phyloP scores from a whole-genome alignment of 768 basidiomycete species.

The Suillus ampliporus region DNA sequence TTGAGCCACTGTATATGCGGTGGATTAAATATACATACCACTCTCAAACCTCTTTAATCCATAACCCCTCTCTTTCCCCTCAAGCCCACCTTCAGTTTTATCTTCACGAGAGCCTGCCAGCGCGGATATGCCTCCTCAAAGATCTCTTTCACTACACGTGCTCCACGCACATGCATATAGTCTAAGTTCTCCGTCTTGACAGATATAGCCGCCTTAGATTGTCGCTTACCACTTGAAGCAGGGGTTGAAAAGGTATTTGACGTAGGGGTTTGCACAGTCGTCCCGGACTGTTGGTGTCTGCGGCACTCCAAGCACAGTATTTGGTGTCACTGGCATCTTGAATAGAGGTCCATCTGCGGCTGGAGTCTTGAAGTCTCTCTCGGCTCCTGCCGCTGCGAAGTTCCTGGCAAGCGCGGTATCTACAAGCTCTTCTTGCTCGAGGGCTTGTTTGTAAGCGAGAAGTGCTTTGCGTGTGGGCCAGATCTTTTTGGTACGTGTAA shows the following conservation, averaged over 20 bases:
- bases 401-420: constrained; percentile 56
- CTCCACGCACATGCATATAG: constrained; percentile 44
- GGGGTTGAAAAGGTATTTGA: background rate
- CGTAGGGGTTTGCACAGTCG: background rate
- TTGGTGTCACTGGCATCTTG: constrained; percentile 20
- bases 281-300: constrained; percentile 6
- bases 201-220: constrained; percentile 8
- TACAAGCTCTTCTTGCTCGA: constrained; percentile 66
- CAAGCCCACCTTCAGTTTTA: constrained; percentile 31
- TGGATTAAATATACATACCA: constrained; percentile 50
- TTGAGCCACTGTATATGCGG: background rate
- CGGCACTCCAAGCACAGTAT: background rate
- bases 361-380: constrained; percentile 21
- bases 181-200: constrained; percentile 20
- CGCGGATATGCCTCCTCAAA: constrained; percentile 59
- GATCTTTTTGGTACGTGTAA: constrained; percentile 64
- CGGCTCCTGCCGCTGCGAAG: constrained; percentile 23
- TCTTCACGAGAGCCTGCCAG: constrained; percentile 64
- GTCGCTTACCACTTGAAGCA: constrained; percentile 7
- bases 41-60: constrained; percentile 75
- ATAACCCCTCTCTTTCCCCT: constrained; percentile 35
- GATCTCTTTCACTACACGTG: constrained; percentile 55
- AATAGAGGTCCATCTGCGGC: constrained; percentile 13
- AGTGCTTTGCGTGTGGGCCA: constrained; percentile 76
- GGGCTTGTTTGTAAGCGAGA: constrained; percentile 77